Evolutionary conservation across 768 basidiomycete species (phyloP).

Genomic region (Tulasnella sp.): DNA sequence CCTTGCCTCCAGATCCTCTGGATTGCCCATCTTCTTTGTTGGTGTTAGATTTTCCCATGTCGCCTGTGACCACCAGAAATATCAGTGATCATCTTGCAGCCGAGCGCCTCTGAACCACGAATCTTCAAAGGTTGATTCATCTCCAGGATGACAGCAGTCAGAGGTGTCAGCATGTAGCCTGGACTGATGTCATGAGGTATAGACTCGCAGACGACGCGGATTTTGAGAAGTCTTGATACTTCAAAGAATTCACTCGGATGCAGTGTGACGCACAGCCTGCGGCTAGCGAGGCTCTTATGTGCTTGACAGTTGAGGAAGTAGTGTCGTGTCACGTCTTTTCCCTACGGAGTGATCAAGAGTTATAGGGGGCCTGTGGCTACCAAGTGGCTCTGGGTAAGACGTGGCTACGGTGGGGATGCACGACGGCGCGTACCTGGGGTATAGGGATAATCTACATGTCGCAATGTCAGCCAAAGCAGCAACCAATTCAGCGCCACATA

Average conservation of each 20-base stretch:
- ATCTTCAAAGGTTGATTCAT: conserved; percentile 68
- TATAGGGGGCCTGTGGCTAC: conserved; percentile 86
- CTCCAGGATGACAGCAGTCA: conserved; percentile 73
- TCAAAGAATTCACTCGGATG: conserved; percentile 74
- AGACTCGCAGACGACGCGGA: too few relatives aligned
- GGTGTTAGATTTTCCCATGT: conserved; percentile 80
- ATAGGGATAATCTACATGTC: conserved; percentile 66
- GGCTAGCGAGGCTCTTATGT: conserved; percentile 84
- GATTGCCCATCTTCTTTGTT: conserved; percentile 84
- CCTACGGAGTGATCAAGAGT: conserved; percentile 30
- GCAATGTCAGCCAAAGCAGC: conserved; percentile 6
- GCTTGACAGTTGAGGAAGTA: conserved; percentile 56
- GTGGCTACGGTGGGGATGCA: background rate
- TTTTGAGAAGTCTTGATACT: conserved; percentile 31
- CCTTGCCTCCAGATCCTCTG: conserved; percentile 68
- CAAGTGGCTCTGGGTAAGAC: background rate
- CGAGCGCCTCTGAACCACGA: conserved; percentile 15
- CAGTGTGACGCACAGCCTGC: conserved; percentile 92
- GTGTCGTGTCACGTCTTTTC: background rate
- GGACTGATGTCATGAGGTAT: conserved; percentile 40
- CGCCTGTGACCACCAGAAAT: conserved; percentile 35
- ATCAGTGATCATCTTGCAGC: background rate
- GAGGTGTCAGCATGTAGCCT: conserved; percentile 88
- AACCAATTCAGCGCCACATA: background rate
- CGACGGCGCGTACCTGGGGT: conserved; percentile 50